Conservation (phyloP, 1,139 yeast genomes). For the Magnusiomyces magnusii region DNA sequence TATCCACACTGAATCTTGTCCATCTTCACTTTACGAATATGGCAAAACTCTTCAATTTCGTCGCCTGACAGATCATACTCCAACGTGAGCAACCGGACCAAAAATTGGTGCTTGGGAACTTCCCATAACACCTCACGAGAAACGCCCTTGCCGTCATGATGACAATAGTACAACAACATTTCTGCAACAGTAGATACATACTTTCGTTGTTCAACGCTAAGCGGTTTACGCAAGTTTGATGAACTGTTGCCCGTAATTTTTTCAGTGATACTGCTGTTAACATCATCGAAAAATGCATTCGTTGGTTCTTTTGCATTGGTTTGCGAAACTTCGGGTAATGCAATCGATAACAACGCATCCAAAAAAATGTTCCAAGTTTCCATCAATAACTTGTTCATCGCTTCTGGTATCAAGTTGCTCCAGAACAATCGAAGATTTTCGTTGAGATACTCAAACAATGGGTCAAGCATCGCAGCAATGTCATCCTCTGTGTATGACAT, state of each 20-base stretch:
- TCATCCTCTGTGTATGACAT: background rate
- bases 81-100: background rate
- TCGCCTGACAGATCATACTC: background rate
- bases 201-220: background rate
- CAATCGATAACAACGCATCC: background rate
- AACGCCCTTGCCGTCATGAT: constrained; percentile 3
- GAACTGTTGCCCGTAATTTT: background rate
- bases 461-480: background rate
- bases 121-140: background rate
- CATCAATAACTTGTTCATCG: background rate
- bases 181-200: background rate
- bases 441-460: background rate
- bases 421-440: background rate
- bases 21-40: background rate
- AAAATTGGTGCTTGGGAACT: background rate
- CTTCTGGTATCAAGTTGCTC: background rate
- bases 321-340: constrained; percentile 1
- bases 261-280: background rate
- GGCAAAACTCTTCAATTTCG: background rate
- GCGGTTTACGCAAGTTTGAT: background rate
- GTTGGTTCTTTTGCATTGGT: background rate
- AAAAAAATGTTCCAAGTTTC: constrained; percentile 4
- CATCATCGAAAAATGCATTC: background rate
- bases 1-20: constrained; percentile 2
- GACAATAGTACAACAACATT: background rate